Percentiles rank a stretch among this genome's conserved stretches.
Evolutionary conservation across 2,329 filamentous ascomycete genomes (phyloP).

Genomic region (Phyllosticta ampelicida): DNA sequence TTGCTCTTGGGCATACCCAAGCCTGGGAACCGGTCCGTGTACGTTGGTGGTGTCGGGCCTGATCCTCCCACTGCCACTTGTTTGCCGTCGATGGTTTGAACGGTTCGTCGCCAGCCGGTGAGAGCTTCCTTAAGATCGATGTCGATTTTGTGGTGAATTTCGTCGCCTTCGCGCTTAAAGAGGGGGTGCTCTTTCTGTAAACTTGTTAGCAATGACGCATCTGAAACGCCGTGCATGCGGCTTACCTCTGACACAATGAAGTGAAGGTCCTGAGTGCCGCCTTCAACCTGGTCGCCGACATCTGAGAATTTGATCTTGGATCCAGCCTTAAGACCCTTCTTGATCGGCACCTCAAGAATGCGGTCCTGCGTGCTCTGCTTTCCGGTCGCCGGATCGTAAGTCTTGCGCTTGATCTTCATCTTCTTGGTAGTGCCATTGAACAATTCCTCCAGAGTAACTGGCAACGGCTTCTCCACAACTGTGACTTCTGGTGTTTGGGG

Average conservation of each 20-base stretch:
- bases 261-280: constrained; percentile 88
- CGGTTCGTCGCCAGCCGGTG: constrained; percentile 85
- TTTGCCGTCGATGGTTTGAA: constrained; percentile 86
- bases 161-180: constrained; percentile 79
- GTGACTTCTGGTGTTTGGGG: constrained; percentile 70
- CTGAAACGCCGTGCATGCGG: neutral
- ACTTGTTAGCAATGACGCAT: constrained; percentile 15
- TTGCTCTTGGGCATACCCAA: constrained; percentile 95
- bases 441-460: constrained; percentile 76
- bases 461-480: constrained; percentile 75
- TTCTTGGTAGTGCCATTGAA: constrained; percentile 86
- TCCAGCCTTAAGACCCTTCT: constrained; percentile 87
- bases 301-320: constrained; percentile 98
- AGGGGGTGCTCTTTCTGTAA: constrained; percentile 72
- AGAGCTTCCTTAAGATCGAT: constrained; percentile 87
- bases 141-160: constrained; percentile 67
- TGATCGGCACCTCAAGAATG: constrained; percentile 89
- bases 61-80: constrained; percentile 67
- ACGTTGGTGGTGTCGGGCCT: constrained; percentile 78
- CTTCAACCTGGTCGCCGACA: constrained; percentile 96
- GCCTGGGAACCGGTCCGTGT: constrained; percentile 68
- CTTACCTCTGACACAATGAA: constrained; percentile 90
- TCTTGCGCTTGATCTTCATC: constrained; percentile 96
- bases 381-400: constrained; percentile 67
- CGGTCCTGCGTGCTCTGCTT: constrained; percentile 82